These are phyloP conservation scores for Voacanga thouarsii DNA, from an alignment of 257 asterid genomes.

Conservation along the genomic window DNA sequence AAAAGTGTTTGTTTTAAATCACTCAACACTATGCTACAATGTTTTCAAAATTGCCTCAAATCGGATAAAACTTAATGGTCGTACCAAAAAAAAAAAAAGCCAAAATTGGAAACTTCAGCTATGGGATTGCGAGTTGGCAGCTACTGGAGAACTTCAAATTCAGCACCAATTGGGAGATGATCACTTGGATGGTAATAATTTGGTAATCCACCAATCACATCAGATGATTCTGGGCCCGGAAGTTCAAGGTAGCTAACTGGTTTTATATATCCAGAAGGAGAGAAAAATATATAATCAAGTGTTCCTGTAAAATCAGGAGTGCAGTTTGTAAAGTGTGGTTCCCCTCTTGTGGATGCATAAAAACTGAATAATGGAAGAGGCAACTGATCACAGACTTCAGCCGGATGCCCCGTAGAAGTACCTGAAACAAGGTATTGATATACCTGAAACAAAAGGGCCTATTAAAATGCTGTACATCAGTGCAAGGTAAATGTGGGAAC, in stretches of 20 bases:
- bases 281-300: conserved; percentile 75
- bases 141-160: conserved; percentile 51
- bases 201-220: conserved; percentile 76
- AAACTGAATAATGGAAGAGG: conserved; percentile 63
- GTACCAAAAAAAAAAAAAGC: neutral
- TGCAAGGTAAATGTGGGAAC: neutral
- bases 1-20: neutral
- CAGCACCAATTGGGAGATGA: conserved; percentile 93
- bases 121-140: neutral
- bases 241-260: conserved; percentile 78
- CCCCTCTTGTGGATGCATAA: conserved; percentile 70
- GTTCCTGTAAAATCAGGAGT: conserved; percentile 92
- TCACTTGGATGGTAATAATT: conserved; percentile 89
- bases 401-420: conserved; percentile 29
- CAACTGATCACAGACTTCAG: conserved; percentile 43
- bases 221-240: conserved; percentile 58
- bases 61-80: neutral
- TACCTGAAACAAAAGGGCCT: conserved; percentile 49
- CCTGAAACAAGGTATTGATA: conserved; percentile 63
- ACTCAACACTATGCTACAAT: neutral
- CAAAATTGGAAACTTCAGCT: neutral
- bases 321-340: conserved; percentile 86
- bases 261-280: conserved; percentile 46
- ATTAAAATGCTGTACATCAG: neutral
- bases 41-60: neutral